These are phyloP conservation scores for Heliamphora pulchella DNA, from an alignment of 179 eudicot genomes.

Conservation along the genomic window DNA sequence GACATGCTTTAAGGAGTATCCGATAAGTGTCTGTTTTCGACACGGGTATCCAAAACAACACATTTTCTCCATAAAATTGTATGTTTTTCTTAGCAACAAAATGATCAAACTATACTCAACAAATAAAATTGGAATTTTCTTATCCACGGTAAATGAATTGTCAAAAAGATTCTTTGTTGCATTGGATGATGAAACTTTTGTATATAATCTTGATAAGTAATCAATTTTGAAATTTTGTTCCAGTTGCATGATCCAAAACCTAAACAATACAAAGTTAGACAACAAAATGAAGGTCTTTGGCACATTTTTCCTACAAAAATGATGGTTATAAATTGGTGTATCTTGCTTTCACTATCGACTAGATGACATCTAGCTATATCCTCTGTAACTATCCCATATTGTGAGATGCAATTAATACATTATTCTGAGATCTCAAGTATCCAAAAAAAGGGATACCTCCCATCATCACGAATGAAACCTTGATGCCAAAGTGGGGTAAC, in stretches of 20 bases:
- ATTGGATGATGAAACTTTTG: too few relatives aligned
- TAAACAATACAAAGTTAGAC: background rate
- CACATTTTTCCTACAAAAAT: background rate
- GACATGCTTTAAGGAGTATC: too few relatives aligned
- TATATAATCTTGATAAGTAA: too few relatives aligned
- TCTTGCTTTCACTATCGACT: background rate
- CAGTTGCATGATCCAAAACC: background rate
- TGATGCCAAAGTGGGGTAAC: constrained; percentile 96
- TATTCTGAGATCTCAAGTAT: background rate
- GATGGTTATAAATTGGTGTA: background rate
- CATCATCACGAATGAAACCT: constrained; percentile 86
- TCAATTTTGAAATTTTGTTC: too few relatives aligned
- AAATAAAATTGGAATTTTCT: too few relatives aligned
- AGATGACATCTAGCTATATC: background rate
- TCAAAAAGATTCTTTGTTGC: too few relatives aligned
- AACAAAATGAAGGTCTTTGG: background rate
- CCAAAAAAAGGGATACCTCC: constrained; percentile 48
- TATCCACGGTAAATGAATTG: too few relatives aligned
- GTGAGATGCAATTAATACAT: background rate
- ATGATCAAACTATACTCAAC: too few relatives aligned
- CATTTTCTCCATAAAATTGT: too few relatives aligned
- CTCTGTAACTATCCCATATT: background rate
- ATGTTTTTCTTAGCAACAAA: too few relatives aligned
- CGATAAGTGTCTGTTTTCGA: too few relatives aligned
- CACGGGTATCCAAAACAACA: too few relatives aligned